Base-by-base conservation (phyloP, 345 rosid genomes). In the Adansonia digitata region DNA sequence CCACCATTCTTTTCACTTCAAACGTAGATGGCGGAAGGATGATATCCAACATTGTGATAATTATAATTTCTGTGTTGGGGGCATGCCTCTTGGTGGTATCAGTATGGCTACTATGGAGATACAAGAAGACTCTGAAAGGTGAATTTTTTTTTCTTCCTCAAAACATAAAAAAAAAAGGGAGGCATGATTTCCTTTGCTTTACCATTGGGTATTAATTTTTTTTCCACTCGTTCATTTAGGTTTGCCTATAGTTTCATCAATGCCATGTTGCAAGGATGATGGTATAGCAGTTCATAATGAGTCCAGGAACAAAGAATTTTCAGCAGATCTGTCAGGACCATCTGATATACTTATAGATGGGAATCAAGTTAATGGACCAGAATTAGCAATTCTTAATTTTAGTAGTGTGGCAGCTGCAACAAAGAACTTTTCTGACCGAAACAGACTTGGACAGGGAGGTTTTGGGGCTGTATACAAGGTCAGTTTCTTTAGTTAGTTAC, bases 381-480 rank as follows among this genome's bases (percentile, higher is more conserved):
- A 93, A 22, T 79, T 89, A 45, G 85, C 91, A 0, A 12, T 86
- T 39, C 80, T 82, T 79, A 85, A 67, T 72, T 86, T 90, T 72
- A 74, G 53, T 42, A 13, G 62, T 12, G 34, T 91, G 69, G 92
- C 80, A 59, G 72, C 64, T 6, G 97, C 98, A 12, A 91, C 95
- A 0, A 74, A 83, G 60, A 84, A 84, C 76, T 93, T 93, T 61
- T 77, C 90, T 5, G 88, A 85, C 69, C 84, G 78, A 73, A 91
- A 88, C 86, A 91, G 79, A 73, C 90, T 93, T 48, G 98, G 98
- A 27, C 85, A 82, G 10, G 98, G 98, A 1, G 98, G 97, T 75
- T 93, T 93, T 26, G 97, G 98, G 68, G 86, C 87, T 66, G 95
- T 93, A 15, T 89, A 90, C 86, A 88, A 86, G 97, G 98, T 91